Percentiles rank a stretch among this genome's conserved stretches.
Evolutionary conservation across 805 yeast genomes (phyloP).

Genomic region (Teunomyces pallodes): DNA sequence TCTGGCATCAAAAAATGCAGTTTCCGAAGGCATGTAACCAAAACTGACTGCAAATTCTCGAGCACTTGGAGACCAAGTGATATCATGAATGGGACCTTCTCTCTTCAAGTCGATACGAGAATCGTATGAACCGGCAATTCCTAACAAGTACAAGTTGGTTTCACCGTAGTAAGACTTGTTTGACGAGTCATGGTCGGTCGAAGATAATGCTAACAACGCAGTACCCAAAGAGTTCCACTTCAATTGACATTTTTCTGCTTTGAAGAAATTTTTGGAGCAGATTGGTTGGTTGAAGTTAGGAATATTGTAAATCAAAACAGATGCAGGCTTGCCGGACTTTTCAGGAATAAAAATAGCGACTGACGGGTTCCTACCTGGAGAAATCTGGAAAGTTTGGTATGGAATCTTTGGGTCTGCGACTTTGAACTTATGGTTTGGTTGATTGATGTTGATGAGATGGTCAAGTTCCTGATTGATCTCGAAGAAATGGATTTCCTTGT

Average conservation of each 20-base stretch:
- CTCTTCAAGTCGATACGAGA: constrained; percentile 82
- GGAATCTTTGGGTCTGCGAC: constrained; percentile 51
- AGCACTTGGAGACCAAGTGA: constrained; percentile 94
- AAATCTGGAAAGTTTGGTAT: constrained; percentile 57
- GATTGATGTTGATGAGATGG: constrained; percentile 33
- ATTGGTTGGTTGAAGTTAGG: constrained; percentile 76
- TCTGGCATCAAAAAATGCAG: constrained; percentile 90
- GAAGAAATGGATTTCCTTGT: constrained; percentile 65
- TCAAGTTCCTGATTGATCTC: constrained; percentile 39
- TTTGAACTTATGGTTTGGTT: constrained; percentile 58
- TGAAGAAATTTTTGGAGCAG: constrained; percentile 85
- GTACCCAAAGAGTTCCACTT: constrained; percentile 96
- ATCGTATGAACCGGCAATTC: constrained; percentile 90
- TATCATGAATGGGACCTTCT: constrained; percentile 97
- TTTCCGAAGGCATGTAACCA: constrained; percentile 96
- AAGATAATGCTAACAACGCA: constrained; percentile 86
- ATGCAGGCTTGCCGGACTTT: constrained; percentile 83
- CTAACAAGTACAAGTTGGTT: constrained; percentile 84
- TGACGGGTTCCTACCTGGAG: constrained; percentile 88
- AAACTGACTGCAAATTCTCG: constrained; percentile 96
- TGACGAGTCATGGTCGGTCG: constrained; percentile 92
- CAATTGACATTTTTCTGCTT: constrained; percentile 90
- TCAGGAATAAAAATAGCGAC: constrained; percentile 91
- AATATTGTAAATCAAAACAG: constrained; percentile 76
- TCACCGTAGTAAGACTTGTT: constrained; percentile 97